Evolutionary conservation across 2,329 filamentous ascomycete genomes (phyloP).

Genomic region (Aspergillus calidoustus): DNA sequence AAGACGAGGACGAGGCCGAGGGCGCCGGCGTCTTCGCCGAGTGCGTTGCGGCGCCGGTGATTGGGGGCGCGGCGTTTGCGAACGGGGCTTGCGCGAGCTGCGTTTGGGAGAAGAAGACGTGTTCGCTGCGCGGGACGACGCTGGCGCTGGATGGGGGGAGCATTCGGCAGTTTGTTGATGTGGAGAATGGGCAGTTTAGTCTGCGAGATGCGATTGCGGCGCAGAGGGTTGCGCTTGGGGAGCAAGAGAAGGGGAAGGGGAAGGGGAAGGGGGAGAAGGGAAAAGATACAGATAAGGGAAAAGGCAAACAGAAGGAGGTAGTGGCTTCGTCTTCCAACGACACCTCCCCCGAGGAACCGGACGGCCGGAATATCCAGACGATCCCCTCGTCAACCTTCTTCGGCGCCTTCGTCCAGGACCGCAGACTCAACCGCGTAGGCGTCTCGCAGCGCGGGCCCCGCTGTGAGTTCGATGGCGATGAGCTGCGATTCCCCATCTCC

Average conservation of each 20-base stretch:
- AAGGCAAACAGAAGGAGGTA: neutral
- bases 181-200: neutral
- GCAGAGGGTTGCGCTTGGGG: neutral
- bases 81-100: neutral
- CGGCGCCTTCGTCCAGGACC: neutral
- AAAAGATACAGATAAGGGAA: neutral
- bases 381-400: neutral
- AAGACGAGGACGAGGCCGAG: too few species aligned
- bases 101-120: neutral
- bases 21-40: neutral
- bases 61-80: neutral
- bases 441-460: neutral
- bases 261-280: neutral
- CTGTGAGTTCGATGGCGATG: constrained; percentile 1
- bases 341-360: neutral
- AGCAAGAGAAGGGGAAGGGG: neutral
- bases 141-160: neutral
- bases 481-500: neutral
- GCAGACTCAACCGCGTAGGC: neutral
- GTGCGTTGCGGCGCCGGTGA: neutral
- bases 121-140: neutral
- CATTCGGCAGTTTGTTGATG: neutral
- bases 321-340: too few species aligned
- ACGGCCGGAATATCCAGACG: neutral
- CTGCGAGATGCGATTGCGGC: neutral